phyloP scores from a whole-genome alignment of 2,329 filamentous ascomycete genomes.

The Botrytis elliptica region DNA sequence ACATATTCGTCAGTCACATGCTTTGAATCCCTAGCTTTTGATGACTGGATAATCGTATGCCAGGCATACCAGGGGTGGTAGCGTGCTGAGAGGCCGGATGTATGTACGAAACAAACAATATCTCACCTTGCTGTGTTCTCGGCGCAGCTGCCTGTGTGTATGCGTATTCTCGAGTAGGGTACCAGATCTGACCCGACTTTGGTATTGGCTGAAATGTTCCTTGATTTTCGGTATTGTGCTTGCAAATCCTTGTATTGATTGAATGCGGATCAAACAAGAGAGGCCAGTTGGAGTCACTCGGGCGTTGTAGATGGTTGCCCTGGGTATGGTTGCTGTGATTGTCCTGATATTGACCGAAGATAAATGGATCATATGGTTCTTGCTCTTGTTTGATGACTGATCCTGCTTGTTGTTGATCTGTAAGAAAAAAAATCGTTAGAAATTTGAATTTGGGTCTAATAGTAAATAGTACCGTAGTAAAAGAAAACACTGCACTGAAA shows the following conservation, averaged over 20 bases:
- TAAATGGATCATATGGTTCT: conserved; percentile 14
- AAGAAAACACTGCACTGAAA: background rate
- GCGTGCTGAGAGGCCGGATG: background rate
- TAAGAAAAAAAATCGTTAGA: conserved; percentile 3
- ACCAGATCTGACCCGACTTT: background rate
- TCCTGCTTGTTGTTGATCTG: conserved; percentile 12
- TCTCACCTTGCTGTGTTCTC: conserved; percentile 15
- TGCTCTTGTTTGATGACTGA: conserved; percentile 19
- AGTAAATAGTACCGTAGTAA: background rate
- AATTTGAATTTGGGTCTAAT: background rate
- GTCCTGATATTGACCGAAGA: conserved; percentile 12
- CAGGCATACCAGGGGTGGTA: background rate
- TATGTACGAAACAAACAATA: background rate
- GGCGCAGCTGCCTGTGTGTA: conserved; percentile 14
- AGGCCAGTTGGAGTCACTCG: conserved; percentile 11
- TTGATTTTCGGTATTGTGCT: background rate
- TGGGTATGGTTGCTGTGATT: background rate
- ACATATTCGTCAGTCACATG: conserved; percentile 8
- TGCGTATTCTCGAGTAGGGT: background rate
- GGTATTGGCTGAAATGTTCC: conserved; percentile 8
- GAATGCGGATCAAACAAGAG: background rate
- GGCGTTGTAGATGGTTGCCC: background rate
- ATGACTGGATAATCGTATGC: background rate
- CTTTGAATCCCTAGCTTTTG: background rate
- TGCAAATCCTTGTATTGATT: conserved; percentile 9